Base-by-base conservation (phyloP, 768 basidiomycete genomes). In the Fistulinella prunicolor region DNA sequence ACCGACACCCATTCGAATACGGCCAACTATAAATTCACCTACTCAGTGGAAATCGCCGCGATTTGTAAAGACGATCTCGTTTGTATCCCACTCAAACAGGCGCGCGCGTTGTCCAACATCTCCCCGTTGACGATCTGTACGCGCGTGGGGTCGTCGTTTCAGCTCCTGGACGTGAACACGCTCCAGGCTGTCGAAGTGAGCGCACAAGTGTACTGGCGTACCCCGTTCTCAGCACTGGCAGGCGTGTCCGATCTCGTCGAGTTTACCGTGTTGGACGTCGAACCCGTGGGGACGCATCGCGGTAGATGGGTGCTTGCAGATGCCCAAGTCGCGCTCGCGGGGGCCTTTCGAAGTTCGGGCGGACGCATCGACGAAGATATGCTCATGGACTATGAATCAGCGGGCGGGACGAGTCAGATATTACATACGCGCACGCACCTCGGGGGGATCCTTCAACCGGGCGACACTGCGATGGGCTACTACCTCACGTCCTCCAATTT, bases 11-110 rank as follows among this genome's bases (percentile, higher is more conserved):
- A 99, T 67, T 82, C 87, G 40, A 82, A 81, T 55, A 96, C 94
- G 4, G 89, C 95, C 28, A 97, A 91, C 70, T 96, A 89, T 78
- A 98, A 95, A 70, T 94, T 89, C 70, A 93, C 94, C 5, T 98
- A 92, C 75, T 96, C 94, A 5, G 89, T 98, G 56, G 95, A 98
- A 70, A 96, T 99, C 62, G 81, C 87, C 4, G 94, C 96, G 0
- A 82, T 99, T 47, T 99, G 96, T 76, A 97, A 97, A 66, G 96
- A 98, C 64, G 96, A 99, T 69, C 80, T 99, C 22, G 87, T 98
- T 19, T 92, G 89, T 64, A 76, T 99, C 29, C 91, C 94, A 3
- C 67, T 72, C 10, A 90, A 91, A 61, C 84, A 86, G 56, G 94
- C 96, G 0, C 83, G 86, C 9, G 72, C 81, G 16, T 72, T 94